Evolutionary conservation across 805 yeast species (phyloP).

Genomic region (Candida ovalis): DNA sequence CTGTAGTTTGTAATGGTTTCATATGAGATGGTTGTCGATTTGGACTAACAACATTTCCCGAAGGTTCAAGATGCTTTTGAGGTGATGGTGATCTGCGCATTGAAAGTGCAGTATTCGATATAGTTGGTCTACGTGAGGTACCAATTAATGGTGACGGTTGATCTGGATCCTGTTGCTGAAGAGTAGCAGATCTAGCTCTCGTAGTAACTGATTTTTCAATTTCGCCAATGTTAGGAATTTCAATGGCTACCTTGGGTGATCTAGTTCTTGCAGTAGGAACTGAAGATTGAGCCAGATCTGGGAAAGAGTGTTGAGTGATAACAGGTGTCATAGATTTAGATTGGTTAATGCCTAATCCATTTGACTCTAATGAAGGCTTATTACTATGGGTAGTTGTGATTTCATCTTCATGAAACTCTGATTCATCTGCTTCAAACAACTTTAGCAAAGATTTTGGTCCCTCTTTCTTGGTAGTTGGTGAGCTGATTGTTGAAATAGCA

Average conservation of each 20-base stretch:
- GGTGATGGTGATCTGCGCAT: slow-evolving; percentile 46
- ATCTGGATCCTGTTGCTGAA: slow-evolving; percentile 16
- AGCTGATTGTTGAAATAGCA: slow-evolving; percentile 8
- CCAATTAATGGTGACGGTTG: slow-evolving; percentile 5
- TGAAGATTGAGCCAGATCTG: neutral
- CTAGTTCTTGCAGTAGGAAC: slow-evolving; percentile 31
- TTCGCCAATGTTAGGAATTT: slow-evolving; percentile 66
- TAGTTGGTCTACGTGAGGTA: slow-evolving; percentile 31
- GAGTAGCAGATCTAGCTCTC: slow-evolving; percentile 38
- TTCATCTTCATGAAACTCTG: slow-evolving; percentile 25
- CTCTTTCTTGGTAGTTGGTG: slow-evolving; percentile 33
- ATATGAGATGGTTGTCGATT: slow-evolving; percentile 36
- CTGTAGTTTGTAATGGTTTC: slow-evolving; percentile 46
- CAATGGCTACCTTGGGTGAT: slow-evolving; percentile 59
- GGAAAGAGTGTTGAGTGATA: neutral
- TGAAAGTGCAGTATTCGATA: slow-evolving; percentile 38
- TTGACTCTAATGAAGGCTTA: neutral
- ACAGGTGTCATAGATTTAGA: neutral
- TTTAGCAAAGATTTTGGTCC: slow-evolving; percentile 73
- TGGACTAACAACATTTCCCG: slow-evolving; percentile 27
- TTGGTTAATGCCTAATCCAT: neutral
- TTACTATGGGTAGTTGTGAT: slow-evolving; percentile 1
- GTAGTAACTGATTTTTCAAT: slow-evolving; percentile 16
- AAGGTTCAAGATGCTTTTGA: slow-evolving; percentile 28
- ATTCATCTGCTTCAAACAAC: slow-evolving; percentile 56